Evolutionary conservation across 805 yeast species (phyloP).

Genomic region (Tetrapisispora namnaoensis): DNA sequence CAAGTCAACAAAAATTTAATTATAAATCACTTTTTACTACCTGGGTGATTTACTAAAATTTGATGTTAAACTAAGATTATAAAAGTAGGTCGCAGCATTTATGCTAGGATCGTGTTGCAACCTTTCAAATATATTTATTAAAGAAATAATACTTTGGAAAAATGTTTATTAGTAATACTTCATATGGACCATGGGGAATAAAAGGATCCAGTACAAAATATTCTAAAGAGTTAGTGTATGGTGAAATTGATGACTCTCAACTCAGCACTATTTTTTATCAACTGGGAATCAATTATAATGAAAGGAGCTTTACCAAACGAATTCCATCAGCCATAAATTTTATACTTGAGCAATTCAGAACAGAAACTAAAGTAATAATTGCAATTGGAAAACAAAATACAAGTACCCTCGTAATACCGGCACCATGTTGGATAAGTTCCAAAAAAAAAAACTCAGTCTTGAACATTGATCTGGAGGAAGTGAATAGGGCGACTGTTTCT

Average conservation of each 20-base stretch:
- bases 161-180: not conserved
- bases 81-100: not conserved
- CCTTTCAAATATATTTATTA: not conserved
- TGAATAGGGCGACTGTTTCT: not conserved
- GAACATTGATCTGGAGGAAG: not conserved
- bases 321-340: not conserved
- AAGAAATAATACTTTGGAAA: not conserved
- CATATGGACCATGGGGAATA: not conserved
- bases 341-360: not conserved
- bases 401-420: not conserved
- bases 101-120: not conserved
- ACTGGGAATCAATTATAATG: not conserved
- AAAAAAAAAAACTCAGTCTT: not conserved
- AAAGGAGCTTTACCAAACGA: not conserved
- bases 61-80: not conserved
- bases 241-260: not conserved
- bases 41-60: not conserved
- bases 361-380: not conserved
- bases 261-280: not conserved
- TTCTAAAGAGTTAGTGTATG: not conserved
- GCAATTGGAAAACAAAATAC: not conserved
- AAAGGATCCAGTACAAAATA: not conserved
- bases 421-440: not conserved
- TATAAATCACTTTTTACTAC: not conserved
- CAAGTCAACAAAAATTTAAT: not conserved